These are phyloP conservation scores for Pinus taeda DNA, from an alignment of 75 land plant species.

Conservation along the genomic window DNA sequence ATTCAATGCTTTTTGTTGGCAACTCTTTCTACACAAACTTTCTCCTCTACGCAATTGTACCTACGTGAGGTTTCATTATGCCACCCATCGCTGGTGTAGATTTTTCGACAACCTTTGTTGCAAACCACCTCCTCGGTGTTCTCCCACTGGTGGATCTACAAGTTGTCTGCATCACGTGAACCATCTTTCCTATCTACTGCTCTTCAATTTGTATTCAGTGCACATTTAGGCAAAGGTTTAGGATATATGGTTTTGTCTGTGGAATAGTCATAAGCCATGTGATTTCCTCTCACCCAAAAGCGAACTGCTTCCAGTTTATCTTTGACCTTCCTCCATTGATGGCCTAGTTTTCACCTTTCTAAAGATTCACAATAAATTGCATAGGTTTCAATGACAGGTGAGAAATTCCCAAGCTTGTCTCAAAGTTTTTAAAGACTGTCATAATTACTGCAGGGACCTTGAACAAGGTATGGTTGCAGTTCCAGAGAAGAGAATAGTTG, in stretches of 20 bases:
- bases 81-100: too few species aligned
- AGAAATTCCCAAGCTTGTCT: slow-evolving; percentile 13
- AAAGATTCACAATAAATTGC: slow-evolving; percentile 42
- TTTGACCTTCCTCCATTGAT: slow-evolving; percentile 45
- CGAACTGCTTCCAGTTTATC: slow-evolving; percentile 46
- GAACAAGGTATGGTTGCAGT: slow-evolving; percentile 6
- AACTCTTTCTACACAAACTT: too few species aligned
- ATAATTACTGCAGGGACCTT: slow-evolving; percentile 8
- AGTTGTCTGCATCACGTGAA: too few species aligned
- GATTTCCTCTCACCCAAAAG: slow-evolving; percentile 48
- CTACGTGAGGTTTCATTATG: too few species aligned
- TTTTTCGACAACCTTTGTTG: too few species aligned
- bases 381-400: slow-evolving; percentile 33
- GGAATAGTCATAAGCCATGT: slow-evolving; percentile 65
- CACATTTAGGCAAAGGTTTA: slow-evolving; percentile 20
- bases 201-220: too few species aligned
- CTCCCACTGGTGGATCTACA: too few species aligned
- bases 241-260: slow-evolving; percentile 34
- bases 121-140: too few species aligned
- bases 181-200: too few species aligned
- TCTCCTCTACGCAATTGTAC: too few species aligned
- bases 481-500: slow-evolving; percentile 17
- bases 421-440: slow-evolving; percentile 5
- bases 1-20: too few species aligned
- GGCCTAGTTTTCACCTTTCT: slow-evolving; percentile 72